A percentile compares a stretch with the other conserved stretches of the same genome.
Evolutionary conservation across 108 stramenopile species (phyloP).

Genomic region (Conticribra guillardii): DNA sequence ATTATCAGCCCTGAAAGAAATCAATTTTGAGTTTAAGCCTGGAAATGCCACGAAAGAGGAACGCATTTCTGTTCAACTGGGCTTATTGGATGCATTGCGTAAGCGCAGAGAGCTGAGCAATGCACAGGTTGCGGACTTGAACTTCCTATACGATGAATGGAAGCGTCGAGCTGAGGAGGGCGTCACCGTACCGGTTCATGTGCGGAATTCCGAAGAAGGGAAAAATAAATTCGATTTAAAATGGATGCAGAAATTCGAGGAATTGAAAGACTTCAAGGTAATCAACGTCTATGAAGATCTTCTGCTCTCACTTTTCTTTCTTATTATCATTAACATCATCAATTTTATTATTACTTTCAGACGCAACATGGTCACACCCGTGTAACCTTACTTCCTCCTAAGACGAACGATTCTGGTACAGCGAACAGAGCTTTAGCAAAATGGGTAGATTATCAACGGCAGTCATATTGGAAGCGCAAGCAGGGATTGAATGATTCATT

Average conservation of each 20-base stretch:
- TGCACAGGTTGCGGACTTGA: slow-evolving; percentile 22
- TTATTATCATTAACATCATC: not conserved
- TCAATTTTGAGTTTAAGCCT: slow-evolving; percentile 29
- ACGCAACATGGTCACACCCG: slow-evolving; percentile 17
- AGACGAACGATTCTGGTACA: slow-evolving; percentile 6
- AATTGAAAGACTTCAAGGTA: slow-evolving; percentile 24
- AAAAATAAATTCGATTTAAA: slow-evolving; percentile 8
- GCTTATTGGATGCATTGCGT: slow-evolving; percentile 19
- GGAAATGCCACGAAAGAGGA: slow-evolving; percentile 21
- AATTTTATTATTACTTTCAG: not conserved
- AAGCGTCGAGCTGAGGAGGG: slow-evolving; percentile 15
- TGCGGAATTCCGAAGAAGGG: not conserved
- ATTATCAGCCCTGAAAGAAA: slow-evolving; percentile 8
- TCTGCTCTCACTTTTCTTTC: not conserved
- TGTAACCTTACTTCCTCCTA: slow-evolving; percentile 11
- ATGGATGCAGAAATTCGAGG: slow-evolving; percentile 25
- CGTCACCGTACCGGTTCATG: slow-evolving; percentile 8
- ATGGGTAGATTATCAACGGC: slow-evolving; percentile 19
- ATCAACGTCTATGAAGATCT: not conserved
- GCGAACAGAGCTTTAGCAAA: slow-evolving; percentile 11
- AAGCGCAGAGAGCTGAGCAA: slow-evolving; percentile 23
- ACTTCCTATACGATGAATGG: slow-evolving; percentile 30
- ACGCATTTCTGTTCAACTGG: slow-evolving; percentile 10
- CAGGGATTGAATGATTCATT: slow-evolving; percentile 13
- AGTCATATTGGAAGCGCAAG: slow-evolving; percentile 14